A percentile compares a stretch with the other conserved stretches of the same genome.
Conservation (phyloP, 2,329 filamentous ascomycete species). For the Elsinoe perseae region DNA sequence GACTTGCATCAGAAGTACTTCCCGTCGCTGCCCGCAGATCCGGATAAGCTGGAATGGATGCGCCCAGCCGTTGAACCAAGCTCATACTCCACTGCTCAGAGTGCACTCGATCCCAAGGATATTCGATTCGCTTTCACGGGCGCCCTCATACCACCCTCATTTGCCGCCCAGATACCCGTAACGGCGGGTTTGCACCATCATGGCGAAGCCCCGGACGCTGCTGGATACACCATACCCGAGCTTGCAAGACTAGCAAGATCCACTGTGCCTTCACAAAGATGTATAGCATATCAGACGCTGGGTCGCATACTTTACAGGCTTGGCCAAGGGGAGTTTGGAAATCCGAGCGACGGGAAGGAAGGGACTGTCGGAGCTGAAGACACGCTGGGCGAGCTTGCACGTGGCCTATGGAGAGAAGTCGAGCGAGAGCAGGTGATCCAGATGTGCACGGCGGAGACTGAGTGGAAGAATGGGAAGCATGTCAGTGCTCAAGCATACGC, state of each 20-base stretch:
- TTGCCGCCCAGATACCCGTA: slow-evolving; percentile 65
- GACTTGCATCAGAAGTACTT: slow-evolving; percentile 92
- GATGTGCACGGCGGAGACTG: slow-evolving; percentile 67
- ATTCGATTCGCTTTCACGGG: slow-evolving; percentile 87
- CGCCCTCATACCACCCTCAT: slow-evolving; percentile 66
- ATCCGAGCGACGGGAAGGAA: slow-evolving; percentile 36
- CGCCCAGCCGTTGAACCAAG: slow-evolving; percentile 59
- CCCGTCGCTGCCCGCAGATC: slow-evolving; percentile 75
- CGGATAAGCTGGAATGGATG: slow-evolving; percentile 85
- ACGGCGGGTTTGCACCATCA: slow-evolving; percentile 87
- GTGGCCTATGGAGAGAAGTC: slow-evolving; percentile 75
- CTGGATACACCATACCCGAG: slow-evolving; percentile 87
- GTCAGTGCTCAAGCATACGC: slow-evolving; percentile 76
- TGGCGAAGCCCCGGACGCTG: slow-evolving; percentile 81
- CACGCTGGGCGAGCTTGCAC: slow-evolving; percentile 44
- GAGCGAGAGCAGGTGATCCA: slow-evolving; percentile 71
- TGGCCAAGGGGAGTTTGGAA: slow-evolving; percentile 62
- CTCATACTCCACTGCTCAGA: slow-evolving; percentile 72
- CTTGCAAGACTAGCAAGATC: slow-evolving; percentile 73
- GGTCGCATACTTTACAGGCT: slow-evolving; percentile 78
- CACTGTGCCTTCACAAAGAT: slow-evolving; percentile 76
- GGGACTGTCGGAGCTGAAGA: slow-evolving; percentile 40
- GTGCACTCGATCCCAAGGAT: slow-evolving; percentile 62
- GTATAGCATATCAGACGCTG: slow-evolving; percentile 84
- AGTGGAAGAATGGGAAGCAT: slow-evolving; percentile 55